Evolutionary conservation across 495 filamentous ascomycete genomes (phyloP).

Genomic region (Sporormia fimetaria): DNA sequence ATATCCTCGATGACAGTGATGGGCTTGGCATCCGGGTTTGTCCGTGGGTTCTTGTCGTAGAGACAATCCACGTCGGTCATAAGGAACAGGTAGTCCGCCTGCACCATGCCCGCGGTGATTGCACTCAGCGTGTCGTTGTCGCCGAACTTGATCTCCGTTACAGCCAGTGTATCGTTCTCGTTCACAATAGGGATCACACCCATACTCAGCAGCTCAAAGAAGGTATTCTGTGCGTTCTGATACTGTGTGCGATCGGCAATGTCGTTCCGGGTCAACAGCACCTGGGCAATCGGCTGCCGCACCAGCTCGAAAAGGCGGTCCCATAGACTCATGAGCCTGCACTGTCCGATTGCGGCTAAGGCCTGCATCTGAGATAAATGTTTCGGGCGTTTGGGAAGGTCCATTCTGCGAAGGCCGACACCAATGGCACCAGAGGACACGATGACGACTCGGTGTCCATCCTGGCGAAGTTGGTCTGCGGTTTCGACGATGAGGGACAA

Average conservation of each 20-base stretch:
- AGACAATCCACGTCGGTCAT: conserved; percentile 99
- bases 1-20: conserved; percentile 94
- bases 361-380: conserved; percentile 82
- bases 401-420: conserved; percentile 78
- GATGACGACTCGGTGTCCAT: conserved; percentile 88
- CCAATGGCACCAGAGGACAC: conserved; percentile 96
- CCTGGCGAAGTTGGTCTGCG: conserved; percentile 66
- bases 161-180: conserved; percentile 93
- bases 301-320: conserved; percentile 82
- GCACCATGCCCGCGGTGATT: conserved; percentile 93
- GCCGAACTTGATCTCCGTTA: conserved; percentile 98
- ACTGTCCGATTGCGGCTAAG: conserved; percentile 91
- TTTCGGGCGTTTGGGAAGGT: conserved; percentile 79
- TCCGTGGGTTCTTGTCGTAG: conserved; percentile 88
- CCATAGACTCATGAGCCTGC: conserved; percentile 89
- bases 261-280: conserved; percentile 89
- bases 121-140: conserved; percentile 97
- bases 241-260: conserved; percentile 96
- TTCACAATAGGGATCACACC: conserved; percentile 97
- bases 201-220: conserved; percentile 82
- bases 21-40: conserved; percentile 68
- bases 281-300: conserved; percentile 82
- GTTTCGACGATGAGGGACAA: conserved; percentile 87
- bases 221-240: conserved; percentile 89
- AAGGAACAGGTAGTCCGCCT: conserved; percentile 91